Evolutionary conservation across 148 eudicot genomes (phyloP), one percentile per base, ranked within the genome.

Genomic region (Cornus controversa): DNA sequence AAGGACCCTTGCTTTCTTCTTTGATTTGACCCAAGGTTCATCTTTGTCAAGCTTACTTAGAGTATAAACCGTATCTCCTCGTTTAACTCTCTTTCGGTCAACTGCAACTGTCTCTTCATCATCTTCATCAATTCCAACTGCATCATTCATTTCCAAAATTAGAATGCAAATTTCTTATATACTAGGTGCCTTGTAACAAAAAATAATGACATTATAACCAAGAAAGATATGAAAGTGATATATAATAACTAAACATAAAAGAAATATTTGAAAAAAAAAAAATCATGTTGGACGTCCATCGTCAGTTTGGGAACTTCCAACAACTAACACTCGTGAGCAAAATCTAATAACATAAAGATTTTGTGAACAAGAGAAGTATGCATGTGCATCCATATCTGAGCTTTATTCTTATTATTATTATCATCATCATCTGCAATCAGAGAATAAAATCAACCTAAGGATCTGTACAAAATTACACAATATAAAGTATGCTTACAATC

Each of bases 1-100:
- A 28, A 84, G 84, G 64, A 94, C 97, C 78, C 76, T 86, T 25
- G 84, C 64, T 85, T 89, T 93, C 87, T 91, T 94, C 91, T 85
- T 94, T 20, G 87, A 80, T 82, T 90, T 90, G 80, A 86, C 40
- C 36, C 31, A 63, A 66, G 75, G 71, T 72, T 84, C 88, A 64
- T 86, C 86, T 86, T 75, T 89, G 75, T 72, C 85, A 66, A 31
- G 72, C 79, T 73, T 87, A 76, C 81, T 87, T 27, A 16, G 74
- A 26, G 80, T 53, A 13, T 70, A 25, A 13, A 72, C 69, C 23
- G 87, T 81, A 66, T 72, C 79, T 42, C 70, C 81, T 70, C 79
- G 80, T 36, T 40, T 40, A 6, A 71, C 67, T 69, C 86, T 85
- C 82, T 89, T 87, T 36, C 76, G 57, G 34, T 72, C 73, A 74